These are phyloP conservation scores for Magnaporthales sp. DNA, from an alignment of 2,329 filamentous ascomycete genomes.

Conservation along the genomic window DNA sequence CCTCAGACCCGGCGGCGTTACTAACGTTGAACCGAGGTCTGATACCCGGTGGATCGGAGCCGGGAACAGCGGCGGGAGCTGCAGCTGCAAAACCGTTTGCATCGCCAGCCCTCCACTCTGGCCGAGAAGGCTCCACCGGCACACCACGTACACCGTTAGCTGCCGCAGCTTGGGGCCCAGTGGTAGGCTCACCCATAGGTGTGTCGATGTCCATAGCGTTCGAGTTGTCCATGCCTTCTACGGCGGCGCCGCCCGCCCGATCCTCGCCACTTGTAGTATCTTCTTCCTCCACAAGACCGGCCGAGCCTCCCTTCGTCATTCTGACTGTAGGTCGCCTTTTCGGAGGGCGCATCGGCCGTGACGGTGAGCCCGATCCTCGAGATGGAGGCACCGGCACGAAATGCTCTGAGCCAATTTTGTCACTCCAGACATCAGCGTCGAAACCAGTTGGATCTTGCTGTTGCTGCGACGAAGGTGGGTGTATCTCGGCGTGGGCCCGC, in stretches of 20 bases:
- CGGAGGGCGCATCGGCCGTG: constrained; percentile 35
- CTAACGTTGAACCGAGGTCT: constrained; percentile 15
- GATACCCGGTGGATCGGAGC: constrained; percentile 10
- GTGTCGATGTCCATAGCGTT: constrained; percentile 60
- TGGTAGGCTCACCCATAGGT: constrained; percentile 24
- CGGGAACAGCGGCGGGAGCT: constrained; percentile 9
- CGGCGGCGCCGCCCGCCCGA: constrained; percentile 21
- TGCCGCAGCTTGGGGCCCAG: constrained; percentile 14
- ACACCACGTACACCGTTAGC: constrained; percentile 39
- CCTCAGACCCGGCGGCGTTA: constrained; percentile 41
- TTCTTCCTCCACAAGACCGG: constrained; percentile 36
- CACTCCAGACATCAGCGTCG: constrained; percentile 43
- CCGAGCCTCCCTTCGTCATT: constrained; percentile 30
- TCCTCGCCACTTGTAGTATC: constrained; percentile 33
- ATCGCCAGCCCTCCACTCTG: constrained; percentile 50
- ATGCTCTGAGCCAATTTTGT: constrained; percentile 44
- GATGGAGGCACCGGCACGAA: constrained; percentile 38
- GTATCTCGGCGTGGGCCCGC: background rate
- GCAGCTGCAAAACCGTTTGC: constrained; percentile 19
- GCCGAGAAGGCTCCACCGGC: constrained; percentile 47
- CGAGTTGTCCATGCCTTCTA: constrained; percentile 32
- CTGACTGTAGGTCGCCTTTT: constrained; percentile 55
- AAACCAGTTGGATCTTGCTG: constrained; percentile 25
- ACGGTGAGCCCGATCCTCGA: constrained; percentile 33
- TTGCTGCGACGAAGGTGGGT: constrained; percentile 11